Evolutionary conservation across 305 asterid species (phyloP), one percentile per base, ranked within the genome.

Genomic region (Coffea humblotiana): DNA sequence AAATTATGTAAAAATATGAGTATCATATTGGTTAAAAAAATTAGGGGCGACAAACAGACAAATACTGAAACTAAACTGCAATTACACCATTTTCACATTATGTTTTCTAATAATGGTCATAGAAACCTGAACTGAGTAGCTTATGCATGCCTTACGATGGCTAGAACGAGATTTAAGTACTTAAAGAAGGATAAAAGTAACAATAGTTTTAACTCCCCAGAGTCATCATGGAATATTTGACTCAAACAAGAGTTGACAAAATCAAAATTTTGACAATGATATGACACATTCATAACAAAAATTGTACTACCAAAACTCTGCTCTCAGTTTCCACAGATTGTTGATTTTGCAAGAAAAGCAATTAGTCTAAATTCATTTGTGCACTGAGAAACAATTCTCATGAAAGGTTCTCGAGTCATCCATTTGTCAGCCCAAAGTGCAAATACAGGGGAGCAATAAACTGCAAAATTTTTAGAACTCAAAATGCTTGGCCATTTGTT

Each of bases 161-260:
- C 9, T 23, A 23, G 25, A 68, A 15, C 2, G 1, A 12, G 29
- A 47, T 10, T 40, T 10, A 47, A 47, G 3, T 45, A n/a, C 8
- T 19, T 21, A 11, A 49, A 65, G 40, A 49, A 35, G 12, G 27
- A 14, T 13, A 25, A 2, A 27, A 0, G 43, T 27, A 52, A 15
- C 27, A 73, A 7, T 51, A 51, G 27, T 16, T 15, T 1, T 29
- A 25, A 69, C 25, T 69, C 18, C 23, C 61, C 6, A 54, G n/a
- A 54, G 23, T 68, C 19, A 37, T 69, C 32, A 70, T 43, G 32
- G 65, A 21, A 47, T 54, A 56, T 45, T 61, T 49, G 35, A 66
- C 61, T 71, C 11, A 4, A 77, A 48, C 66, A 43, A 48, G 80
- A 23, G 48, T 48, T 21, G 66, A 49, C 80, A 48, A 29, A 73